Percentiles rank a stretch among this genome's conserved stretches.
Conservation (phyloP, 164 flowering plant species). For the Taxillus chinensis region DNA sequence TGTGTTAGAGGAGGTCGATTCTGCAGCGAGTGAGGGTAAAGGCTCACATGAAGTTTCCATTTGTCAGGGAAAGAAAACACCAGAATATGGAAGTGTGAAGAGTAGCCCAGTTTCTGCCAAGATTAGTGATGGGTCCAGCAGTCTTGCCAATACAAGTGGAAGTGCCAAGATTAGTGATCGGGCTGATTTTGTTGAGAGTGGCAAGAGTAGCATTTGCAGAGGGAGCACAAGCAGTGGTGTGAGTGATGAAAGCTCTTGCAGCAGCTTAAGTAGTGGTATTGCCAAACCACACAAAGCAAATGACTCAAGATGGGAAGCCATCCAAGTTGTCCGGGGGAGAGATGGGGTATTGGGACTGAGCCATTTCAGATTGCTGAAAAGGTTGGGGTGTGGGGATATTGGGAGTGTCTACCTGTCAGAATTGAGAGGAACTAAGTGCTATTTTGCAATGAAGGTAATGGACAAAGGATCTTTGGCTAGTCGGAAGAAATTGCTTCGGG, state of each 20-base stretch:
- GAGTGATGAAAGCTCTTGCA: not conserved
- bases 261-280: not conserved
- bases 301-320: slow-evolving; percentile 2
- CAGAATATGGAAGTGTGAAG: not conserved
- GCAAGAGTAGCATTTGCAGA: not conserved
- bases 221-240: not conserved
- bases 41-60: no score
- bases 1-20: not conserved
- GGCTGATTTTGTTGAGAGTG: not conserved
- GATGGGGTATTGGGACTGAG: not conserved
- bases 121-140: not conserved
- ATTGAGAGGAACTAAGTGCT: not conserved
- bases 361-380: not conserved
- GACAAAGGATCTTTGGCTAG: not conserved
- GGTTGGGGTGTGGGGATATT: slow-evolving; percentile 1
- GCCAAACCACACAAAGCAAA: not conserved
- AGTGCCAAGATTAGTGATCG: not conserved
- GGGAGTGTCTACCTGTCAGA: slow-evolving; percentile 1
- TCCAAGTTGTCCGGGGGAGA: not conserved
- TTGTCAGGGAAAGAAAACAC: not conserved
- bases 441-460: slow-evolving; percentile 3
- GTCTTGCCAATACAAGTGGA: not conserved
- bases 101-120: not conserved
- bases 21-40: no score
- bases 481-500: not conserved